phyloP scores from a whole-genome alignment of 352 stramenopile species.

The Phytophthora lateralis region DNA sequence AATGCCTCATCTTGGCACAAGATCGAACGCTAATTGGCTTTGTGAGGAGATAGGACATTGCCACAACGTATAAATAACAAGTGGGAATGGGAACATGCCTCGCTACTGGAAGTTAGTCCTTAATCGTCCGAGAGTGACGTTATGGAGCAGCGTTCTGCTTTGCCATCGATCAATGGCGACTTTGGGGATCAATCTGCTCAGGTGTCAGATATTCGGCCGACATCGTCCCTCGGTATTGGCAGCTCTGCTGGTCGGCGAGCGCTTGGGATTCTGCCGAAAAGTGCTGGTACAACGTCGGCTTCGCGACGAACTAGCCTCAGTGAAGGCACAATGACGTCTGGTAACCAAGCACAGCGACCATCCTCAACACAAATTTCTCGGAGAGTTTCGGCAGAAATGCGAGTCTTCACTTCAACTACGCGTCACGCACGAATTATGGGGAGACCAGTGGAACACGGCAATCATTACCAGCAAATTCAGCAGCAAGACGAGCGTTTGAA shows the following conservation, averaged over 20 bases:
- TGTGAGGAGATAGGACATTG: neutral
- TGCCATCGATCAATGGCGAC: constrained; percentile 24
- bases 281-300: constrained; percentile 27
- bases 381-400: constrained; percentile 7
- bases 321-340: constrained; percentile 4
- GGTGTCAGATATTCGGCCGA: constrained; percentile 3
- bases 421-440: constrained; percentile 2
- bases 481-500: constrained; percentile 6
- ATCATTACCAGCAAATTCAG: neutral
- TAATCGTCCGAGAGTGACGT: constrained; percentile 1
- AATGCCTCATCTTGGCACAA: constrained; percentile 6
- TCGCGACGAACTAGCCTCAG: constrained; percentile 10
- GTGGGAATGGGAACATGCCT: neutral
- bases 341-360: constrained; percentile 14
- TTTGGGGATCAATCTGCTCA: neutral
- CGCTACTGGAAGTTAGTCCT: constrained; percentile 5
- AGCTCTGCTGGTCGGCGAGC: constrained; percentile 6
- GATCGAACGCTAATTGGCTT: neutral
- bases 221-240: constrained; percentile 3
- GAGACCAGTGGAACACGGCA: neutral
- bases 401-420: constrained; percentile 11
- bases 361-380: constrained; percentile 17
- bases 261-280: constrained; percentile 25
- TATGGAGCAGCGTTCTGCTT: constrained; percentile 17
- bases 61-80: constrained; percentile 33